A percentile compares a stretch with the other conserved stretches of the same genome.
Conservation (phyloP, 2,329 filamentous ascomycete genomes). For the Diaporthe humulicola region DNA sequence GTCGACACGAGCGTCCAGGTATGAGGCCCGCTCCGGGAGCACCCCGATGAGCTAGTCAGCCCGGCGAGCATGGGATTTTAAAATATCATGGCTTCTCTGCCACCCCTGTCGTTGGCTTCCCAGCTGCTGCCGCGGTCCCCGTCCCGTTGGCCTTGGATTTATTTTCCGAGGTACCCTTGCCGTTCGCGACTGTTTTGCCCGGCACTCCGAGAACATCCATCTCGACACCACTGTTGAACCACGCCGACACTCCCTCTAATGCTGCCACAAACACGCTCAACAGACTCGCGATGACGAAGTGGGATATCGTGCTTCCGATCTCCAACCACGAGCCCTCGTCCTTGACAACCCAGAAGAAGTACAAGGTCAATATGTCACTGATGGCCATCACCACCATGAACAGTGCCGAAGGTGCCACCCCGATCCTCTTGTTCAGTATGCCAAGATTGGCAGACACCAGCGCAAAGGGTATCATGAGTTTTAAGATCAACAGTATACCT, state of each 20-base stretch:
- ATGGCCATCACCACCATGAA: conserved; percentile 96
- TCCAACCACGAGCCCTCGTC: conserved; percentile 98
- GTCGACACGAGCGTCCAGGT: background rate
- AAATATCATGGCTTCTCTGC: conserved; percentile 14
- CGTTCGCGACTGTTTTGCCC: conserved; percentile 6
- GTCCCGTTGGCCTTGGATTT: conserved; percentile 17
- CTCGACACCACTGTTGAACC: conserved; percentile 85
- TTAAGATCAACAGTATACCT: conserved; percentile 86
- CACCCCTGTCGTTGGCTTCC: background rate
- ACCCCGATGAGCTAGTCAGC: background rate
- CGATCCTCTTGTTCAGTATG: conserved; percentile 86
- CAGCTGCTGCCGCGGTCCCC: background rate
- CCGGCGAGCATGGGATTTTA: background rate
- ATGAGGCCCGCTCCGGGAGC: background rate
- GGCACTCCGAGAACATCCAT: conserved; percentile 57
- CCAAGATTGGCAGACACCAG: conserved; percentile 95
- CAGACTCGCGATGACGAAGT: conserved; percentile 92
- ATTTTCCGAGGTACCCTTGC: background rate
- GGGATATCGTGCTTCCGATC: conserved; percentile 95
- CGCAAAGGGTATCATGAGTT: conserved; percentile 93
- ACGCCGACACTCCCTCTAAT: conserved; percentile 86
- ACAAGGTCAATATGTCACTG: conserved; percentile 90
- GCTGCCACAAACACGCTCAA: conserved; percentile 91
- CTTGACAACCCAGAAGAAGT: conserved; percentile 98
- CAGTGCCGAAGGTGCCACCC: conserved; percentile 87